Evolutionary conservation across 148 eudicot species (phyloP), one percentile per base, ranked within the genome.

Genomic region (Fagopyrum homotropicum): DNA sequence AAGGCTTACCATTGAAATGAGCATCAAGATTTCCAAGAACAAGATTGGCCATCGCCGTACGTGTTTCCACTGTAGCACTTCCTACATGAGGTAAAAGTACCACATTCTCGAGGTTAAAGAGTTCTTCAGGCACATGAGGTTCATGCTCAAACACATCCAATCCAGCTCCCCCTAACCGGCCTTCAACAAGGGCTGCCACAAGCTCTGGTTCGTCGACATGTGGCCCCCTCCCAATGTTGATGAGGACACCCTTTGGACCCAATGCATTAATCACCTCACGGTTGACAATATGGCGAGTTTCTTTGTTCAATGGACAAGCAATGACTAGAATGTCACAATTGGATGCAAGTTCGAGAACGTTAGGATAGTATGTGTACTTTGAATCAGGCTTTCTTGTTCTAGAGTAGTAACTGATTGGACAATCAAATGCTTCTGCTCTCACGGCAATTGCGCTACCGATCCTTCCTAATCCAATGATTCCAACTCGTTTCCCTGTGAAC

Each of bases 131-230:
- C 54, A 91, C 93, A 29, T 86, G 72, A 1, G 98, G 98, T 63
- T 93, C 98, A 19, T 89, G 77, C 80, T 87, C 97, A 77, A 83
- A 93, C 56, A 93, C 98, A 82, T 93, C 98, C 15, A 91, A 87
- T 73, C 98, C 98, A 4, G 97, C 97, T 9, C 95, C 98, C 60
- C 88, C 97, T 60, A 94, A 26, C 66, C 93, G 79, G 44, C 95
- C 90, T 73, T 94, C 93, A 17, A 85, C 77, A 76, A 94, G 79
- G 16, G 98, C 97, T 55, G 90, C 82, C 4, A 94, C 88, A 5
- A 94, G 91, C 75, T 91, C 97, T 1, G 83, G 77, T 72, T 94
- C 98, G 74, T 88, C 93, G 35, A 94, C 79, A 57, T 89, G 95
- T 54, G 90, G 81, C 17, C 95, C 98, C 76, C 98, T 77, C 15